Percentiles rank a stretch among this genome's conserved stretches.
Conservation (phyloP, 1,284 basidiomycete genomes). For the Chiua sp. region DNA sequence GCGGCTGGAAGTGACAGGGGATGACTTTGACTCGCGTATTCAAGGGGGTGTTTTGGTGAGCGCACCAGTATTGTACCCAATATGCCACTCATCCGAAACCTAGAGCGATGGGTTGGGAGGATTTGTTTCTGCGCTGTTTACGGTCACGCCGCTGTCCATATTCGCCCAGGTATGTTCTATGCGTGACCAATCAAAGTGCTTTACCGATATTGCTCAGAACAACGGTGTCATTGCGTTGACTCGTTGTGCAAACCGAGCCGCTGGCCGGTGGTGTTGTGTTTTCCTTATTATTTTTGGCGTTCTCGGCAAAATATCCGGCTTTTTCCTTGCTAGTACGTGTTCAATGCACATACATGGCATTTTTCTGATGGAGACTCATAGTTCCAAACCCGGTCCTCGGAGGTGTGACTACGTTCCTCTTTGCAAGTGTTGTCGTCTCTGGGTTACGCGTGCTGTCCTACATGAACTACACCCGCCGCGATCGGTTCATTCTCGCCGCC, state of each 20-base stretch:
- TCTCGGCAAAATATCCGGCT: conserved; percentile 80
- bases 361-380: conserved; percentile 1
- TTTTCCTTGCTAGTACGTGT: conserved; percentile 70
- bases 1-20: conserved; percentile 67
- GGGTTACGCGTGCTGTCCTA: conserved; percentile 78
- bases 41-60: conserved; percentile 84
- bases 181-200: background rate
- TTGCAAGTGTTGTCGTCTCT: conserved; percentile 66
- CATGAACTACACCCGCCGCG: conserved; percentile 69
- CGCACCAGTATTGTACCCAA: background rate
- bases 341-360: background rate
- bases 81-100: background rate
- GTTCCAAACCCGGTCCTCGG: conserved; percentile 81
- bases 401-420: conserved; percentile 83
- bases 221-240: conserved; percentile 84
- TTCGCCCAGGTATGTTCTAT: conserved; percentile 70
- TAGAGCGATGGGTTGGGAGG: conserved; percentile 78
- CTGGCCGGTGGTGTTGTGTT: conserved; percentile 74
- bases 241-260: conserved; percentile 74
- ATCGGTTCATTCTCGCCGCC: conserved; percentile 78
- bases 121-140: conserved; percentile 79
- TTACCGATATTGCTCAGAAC: conserved; percentile 50
- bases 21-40: conserved; percentile 79
- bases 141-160: conserved; percentile 79
- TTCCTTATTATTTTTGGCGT: conserved; percentile 79